Conservation (phyloP, 257 asterid genomes). For the Fraxinus americana region DNA sequence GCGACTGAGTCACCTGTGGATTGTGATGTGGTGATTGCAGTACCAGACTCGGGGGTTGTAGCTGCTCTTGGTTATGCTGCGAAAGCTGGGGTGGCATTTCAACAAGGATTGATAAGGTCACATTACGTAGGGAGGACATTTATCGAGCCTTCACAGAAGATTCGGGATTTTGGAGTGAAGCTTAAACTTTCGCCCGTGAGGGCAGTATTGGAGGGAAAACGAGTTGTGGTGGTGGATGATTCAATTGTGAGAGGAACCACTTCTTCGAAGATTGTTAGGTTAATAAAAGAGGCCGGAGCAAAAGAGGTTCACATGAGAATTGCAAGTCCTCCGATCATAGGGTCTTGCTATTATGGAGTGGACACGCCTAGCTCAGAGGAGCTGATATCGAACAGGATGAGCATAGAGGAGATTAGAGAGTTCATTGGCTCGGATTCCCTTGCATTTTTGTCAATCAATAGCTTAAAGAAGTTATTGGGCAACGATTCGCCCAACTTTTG, state of each 20-base stretch:
- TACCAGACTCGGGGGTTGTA: slow-evolving; percentile 57
- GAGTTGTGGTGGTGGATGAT: slow-evolving; percentile 60
- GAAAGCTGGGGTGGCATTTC: slow-evolving; percentile 53
- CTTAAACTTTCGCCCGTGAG: slow-evolving; percentile 50
- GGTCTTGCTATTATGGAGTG: slow-evolving; percentile 56
- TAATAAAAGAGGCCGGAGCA: slow-evolving; percentile 52
- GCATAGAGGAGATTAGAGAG: slow-evolving; percentile 47
- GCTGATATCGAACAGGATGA: slow-evolving; percentile 49
- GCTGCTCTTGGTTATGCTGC: slow-evolving; percentile 57
- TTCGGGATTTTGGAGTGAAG: slow-evolving; percentile 55
- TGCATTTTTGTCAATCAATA: slow-evolving; percentile 44
- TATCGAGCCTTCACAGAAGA: slow-evolving; percentile 54
- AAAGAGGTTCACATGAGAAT: slow-evolving; percentile 60
- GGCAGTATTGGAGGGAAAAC: slow-evolving; percentile 51
- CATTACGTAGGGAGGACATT: slow-evolving; percentile 56
- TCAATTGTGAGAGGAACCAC: slow-evolving; percentile 57
- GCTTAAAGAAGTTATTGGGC: slow-evolving; percentile 37
- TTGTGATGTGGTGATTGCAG: slow-evolving; percentile 58
- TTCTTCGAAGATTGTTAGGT: slow-evolving; percentile 48
- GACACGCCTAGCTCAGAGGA: slow-evolving; percentile 57
- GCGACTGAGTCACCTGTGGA: slow-evolving; percentile 50
- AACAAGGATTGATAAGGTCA: slow-evolving; percentile 52
- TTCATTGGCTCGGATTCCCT: slow-evolving; percentile 52
- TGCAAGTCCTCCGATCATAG: slow-evolving; percentile 55
- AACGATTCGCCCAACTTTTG: slow-evolving; percentile 37